Conservation (phyloP, 2,329 filamentous ascomycete genomes). For the Fusarium continuum region DNA sequence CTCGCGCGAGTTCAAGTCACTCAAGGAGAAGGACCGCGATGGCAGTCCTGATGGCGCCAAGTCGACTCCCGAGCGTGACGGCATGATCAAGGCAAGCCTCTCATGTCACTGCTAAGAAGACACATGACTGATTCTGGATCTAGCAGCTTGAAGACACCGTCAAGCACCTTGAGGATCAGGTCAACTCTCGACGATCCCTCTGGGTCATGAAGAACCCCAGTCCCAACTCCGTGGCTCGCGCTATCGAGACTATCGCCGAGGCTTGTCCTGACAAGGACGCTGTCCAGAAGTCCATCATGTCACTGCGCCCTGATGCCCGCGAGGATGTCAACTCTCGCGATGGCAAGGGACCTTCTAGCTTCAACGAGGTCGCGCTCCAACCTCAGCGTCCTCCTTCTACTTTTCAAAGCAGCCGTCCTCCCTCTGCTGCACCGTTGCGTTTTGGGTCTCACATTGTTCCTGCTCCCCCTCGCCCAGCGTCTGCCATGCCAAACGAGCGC, state of each 20-base stretch:
- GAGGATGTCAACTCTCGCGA: slow-evolving; percentile 19
- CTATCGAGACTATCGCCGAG: slow-evolving; percentile 46
- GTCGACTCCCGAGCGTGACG: slow-evolving; percentile 36
- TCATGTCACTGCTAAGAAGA: no score
- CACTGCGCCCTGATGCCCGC: slow-evolving; percentile 33
- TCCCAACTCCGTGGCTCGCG: slow-evolving; percentile 44
- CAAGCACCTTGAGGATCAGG: slow-evolving; percentile 49
- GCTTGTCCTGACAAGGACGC: slow-evolving; percentile 43
- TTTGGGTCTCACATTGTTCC: slow-evolving; percentile 46
- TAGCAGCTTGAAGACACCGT: slow-evolving; percentile 48
- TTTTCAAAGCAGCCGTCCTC: slow-evolving; percentile 40
- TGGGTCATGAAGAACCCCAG: slow-evolving; percentile 50
- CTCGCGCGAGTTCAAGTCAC: slow-evolving; percentile 42
- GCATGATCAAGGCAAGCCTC: slow-evolving; percentile 45
- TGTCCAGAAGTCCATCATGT: slow-evolving; percentile 43
- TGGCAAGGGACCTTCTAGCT: slow-evolving; percentile 26
- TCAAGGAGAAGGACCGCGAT: slow-evolving; percentile 41
- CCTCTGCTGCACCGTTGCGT: slow-evolving; percentile 41
- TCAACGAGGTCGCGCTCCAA: slow-evolving; percentile 24
- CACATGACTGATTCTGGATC: background rate
- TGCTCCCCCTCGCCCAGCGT: slow-evolving; percentile 44
- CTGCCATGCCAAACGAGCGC: slow-evolving; percentile 41
- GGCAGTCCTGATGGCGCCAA: slow-evolving; percentile 27
- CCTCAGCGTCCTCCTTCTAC: slow-evolving; percentile 36
- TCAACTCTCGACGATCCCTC: slow-evolving; percentile 49